phyloP scores from a whole-genome alignment of 2,329 filamentous ascomycete genomes.

The Epichloe festucae region DNA sequence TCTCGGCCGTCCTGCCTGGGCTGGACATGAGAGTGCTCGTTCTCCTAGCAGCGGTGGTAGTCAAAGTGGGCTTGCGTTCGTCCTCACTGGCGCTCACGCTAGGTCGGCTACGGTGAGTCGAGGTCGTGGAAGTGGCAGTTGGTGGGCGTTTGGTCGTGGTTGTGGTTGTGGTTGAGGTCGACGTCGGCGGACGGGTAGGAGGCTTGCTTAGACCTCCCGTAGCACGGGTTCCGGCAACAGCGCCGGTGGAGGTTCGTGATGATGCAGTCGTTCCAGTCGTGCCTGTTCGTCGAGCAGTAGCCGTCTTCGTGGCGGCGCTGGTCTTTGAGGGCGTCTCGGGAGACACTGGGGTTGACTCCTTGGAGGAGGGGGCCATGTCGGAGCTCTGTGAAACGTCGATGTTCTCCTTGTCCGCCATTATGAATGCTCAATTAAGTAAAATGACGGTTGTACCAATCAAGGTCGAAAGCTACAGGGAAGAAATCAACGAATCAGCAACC shows the following conservation, averaged over 20 bases:
- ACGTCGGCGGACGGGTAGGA: constrained; percentile 32
- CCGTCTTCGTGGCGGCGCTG: constrained; percentile 19
- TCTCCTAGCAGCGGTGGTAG: constrained; percentile 26
- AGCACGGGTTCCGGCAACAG: constrained; percentile 3
- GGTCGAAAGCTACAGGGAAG: not conserved
- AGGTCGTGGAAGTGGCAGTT: constrained; percentile 22
- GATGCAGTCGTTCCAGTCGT: constrained; percentile 16
- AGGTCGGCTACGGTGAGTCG: constrained; percentile 32
- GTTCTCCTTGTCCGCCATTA: constrained; percentile 35
- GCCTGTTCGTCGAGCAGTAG: constrained; percentile 21
- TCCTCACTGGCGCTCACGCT: constrained; percentile 37
- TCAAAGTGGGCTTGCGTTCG: constrained; percentile 31
- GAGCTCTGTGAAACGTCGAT: constrained; percentile 32
- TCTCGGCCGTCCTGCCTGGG: constrained; percentile 21
- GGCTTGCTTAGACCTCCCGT: constrained; percentile 30
- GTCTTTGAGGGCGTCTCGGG: constrained; percentile 22
- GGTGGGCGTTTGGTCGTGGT: constrained; percentile 18
- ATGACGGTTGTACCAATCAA: not conserved
- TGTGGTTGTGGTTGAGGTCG: constrained; percentile 14
- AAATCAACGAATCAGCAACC: not conserved
- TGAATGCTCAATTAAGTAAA: constrained; percentile 7
- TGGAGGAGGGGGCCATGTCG: constrained; percentile 20
- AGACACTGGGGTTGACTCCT: constrained; percentile 17
- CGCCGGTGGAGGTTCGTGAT: constrained; percentile 8
- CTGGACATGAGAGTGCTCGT: constrained; percentile 31